Conservation (phyloP, 163 green algal genomes). For the Coccomyxa subellipsoidea region DNA sequence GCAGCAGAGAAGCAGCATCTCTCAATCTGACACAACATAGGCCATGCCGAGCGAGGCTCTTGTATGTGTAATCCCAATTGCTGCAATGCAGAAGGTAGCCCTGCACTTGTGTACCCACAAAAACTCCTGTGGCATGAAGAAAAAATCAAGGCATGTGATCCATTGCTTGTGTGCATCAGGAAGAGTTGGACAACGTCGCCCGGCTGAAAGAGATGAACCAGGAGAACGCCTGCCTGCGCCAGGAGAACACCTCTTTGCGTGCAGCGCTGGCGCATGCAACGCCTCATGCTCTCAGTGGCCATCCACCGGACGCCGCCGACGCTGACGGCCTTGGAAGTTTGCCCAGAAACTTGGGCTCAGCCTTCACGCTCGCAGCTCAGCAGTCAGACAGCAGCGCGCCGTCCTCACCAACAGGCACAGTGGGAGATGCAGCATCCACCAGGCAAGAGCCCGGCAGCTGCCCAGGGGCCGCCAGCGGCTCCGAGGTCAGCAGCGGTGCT, state of each 20-base stretch:
- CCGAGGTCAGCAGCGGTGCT: background rate
- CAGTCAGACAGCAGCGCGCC: background rate
- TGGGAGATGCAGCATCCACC: background rate
- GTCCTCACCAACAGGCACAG: background rate
- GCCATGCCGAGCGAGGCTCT: too few species aligned
- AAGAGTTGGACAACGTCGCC: background rate
- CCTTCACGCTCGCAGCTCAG: background rate
- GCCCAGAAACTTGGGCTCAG: background rate
- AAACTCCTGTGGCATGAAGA: too few species aligned
- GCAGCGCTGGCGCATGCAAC: background rate
- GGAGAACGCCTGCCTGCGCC: background rate
- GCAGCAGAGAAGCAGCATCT: too few species aligned
- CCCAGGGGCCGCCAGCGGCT: background rate
- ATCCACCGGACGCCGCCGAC: too few species aligned
- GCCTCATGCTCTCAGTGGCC: too few species aligned
- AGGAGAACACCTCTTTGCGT: background rate
- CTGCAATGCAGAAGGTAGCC: too few species aligned
- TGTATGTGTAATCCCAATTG: too few species aligned
- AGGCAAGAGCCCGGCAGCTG: background rate
- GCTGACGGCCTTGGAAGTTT: background rate
- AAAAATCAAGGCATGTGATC: background rate
- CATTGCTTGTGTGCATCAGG: background rate
- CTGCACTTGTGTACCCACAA: too few species aligned
- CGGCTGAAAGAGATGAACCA: background rate
- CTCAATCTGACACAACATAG: too few species aligned